Evolutionary conservation across 2,329 filamentous ascomycete species (phyloP).

Genomic region (Xenoacremonium recifei): DNA sequence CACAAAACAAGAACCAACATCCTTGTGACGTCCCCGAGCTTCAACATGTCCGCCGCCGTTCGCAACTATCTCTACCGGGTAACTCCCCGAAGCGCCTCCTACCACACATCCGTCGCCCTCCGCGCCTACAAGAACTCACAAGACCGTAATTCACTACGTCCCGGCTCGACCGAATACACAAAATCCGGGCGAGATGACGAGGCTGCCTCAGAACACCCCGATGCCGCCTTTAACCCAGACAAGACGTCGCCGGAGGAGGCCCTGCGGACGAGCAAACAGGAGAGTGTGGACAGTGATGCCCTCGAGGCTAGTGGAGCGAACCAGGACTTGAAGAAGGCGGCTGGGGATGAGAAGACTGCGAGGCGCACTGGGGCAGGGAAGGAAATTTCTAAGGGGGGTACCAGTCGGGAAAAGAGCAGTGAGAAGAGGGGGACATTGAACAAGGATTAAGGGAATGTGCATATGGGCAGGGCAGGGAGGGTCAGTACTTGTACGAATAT

Average conservation of each 20-base stretch:
- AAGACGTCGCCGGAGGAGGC: slow-evolving; percentile 66
- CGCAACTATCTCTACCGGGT: slow-evolving; percentile 15
- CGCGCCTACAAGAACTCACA: slow-evolving; percentile 50
- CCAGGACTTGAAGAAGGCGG: slow-evolving; percentile 39
- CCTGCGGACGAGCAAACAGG: slow-evolving; percentile 46
- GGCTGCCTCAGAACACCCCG: slow-evolving; percentile 49
- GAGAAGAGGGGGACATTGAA: slow-evolving; percentile 27
- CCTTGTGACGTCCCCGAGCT: no score
- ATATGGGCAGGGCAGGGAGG: background rate
- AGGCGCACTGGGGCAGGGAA: slow-evolving; percentile 31
- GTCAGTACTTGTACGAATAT: no score
- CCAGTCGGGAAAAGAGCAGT: slow-evolving; percentile 29
- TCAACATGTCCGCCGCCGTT: slow-evolving; percentile 17
- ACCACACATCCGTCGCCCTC: slow-evolving; percentile 31
- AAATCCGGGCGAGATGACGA: slow-evolving; percentile 65
- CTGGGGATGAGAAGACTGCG: slow-evolving; percentile 33
- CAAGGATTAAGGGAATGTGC: slow-evolving; percentile 5
- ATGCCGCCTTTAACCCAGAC: slow-evolving; percentile 67
- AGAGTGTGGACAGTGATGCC: slow-evolving; percentile 29
- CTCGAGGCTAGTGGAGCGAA: slow-evolving; percentile 46
- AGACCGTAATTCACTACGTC: slow-evolving; percentile 63
- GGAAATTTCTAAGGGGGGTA: slow-evolving; percentile 35
- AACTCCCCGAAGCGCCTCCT: slow-evolving; percentile 20
- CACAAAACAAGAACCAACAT: no score
- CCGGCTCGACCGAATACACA: slow-evolving; percentile 64